Percentiles rank a stretch among this genome's conserved stretches.
These are phyloP conservation scores for Clonostachys solani DNA, from an alignment of 2,329 filamentous ascomycete species.

Conservation along the genomic window DNA sequence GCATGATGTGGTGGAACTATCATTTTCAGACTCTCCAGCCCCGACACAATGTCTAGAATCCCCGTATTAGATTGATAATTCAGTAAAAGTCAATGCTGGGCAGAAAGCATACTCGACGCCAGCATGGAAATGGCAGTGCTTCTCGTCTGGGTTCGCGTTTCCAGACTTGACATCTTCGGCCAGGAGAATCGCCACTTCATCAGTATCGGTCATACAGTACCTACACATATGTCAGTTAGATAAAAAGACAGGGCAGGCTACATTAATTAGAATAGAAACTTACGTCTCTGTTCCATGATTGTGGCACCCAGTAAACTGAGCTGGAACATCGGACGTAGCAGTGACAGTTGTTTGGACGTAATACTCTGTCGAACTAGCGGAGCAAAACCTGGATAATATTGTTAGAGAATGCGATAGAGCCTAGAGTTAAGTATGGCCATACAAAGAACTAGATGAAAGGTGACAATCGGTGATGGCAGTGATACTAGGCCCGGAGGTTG, in stretches of 20 bases:
- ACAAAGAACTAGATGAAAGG: too few species aligned
- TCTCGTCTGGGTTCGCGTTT: slow-evolving; percentile 11
- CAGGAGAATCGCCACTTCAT: slow-evolving; percentile 54
- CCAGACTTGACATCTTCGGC: slow-evolving; percentile 22
- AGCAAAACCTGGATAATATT: slow-evolving; percentile 30
- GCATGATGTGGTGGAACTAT: slow-evolving; percentile 31
- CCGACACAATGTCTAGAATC: slow-evolving; percentile 51
- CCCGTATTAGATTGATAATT: not conserved
- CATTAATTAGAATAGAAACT: slow-evolving; percentile 8
- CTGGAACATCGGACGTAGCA: slow-evolving; percentile 49
- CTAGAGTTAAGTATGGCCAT: too few species aligned
- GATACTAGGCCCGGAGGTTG: too few species aligned
- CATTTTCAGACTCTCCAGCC: slow-evolving; percentile 20
- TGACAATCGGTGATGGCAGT: too few species aligned
- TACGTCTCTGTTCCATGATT: slow-evolving; percentile 54
- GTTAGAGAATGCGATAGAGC: too few species aligned
- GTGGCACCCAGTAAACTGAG: slow-evolving; percentile 63
- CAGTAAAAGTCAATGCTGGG: slow-evolving; percentile 4
- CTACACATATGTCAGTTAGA: slow-evolving; percentile 25
- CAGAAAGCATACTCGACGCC: slow-evolving; percentile 61
- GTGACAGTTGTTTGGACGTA: slow-evolving; percentile 42
- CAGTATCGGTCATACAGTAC: slow-evolving; percentile 56
- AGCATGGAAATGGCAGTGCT: slow-evolving; percentile 68
- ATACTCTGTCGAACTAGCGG: slow-evolving; percentile 36
- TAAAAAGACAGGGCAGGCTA: not conserved